A percentile compares a stretch with the other conserved stretches of the same genome.
Conservation (phyloP, 1,284 basidiomycete genomes). For the Microbotryum silenes-acaulis region DNA sequence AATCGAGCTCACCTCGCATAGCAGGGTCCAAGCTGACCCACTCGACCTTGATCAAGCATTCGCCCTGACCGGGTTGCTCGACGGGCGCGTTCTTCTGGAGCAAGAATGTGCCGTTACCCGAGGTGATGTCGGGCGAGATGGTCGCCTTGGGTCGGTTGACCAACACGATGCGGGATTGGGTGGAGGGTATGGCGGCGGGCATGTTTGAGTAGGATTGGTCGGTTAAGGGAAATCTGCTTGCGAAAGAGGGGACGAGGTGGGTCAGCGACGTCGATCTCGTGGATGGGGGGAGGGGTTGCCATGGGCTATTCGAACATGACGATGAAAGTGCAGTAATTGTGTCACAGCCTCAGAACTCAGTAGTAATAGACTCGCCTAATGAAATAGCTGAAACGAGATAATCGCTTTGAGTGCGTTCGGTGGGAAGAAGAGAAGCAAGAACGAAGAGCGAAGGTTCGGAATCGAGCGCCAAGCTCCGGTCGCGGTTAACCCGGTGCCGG, state of each 20-base stretch:
- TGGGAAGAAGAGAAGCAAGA: too few relatives aligned
- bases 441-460: too few relatives aligned
- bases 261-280: not conserved
- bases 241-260: not conserved
- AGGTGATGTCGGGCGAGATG: constrained; percentile 33
- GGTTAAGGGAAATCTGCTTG: not conserved
- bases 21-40: constrained; percentile 39
- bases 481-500: too few relatives aligned
- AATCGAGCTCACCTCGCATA: constrained; percentile 17
- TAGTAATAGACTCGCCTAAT: not conserved
- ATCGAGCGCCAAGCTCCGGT: too few relatives aligned
- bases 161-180: constrained; percentile 34
- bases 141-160: constrained; percentile 37
- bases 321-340: too few relatives aligned
- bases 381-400: too few relatives aligned
- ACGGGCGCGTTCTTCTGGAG: constrained; percentile 28
- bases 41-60: constrained; percentile 38
- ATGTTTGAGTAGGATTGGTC: not conserved
- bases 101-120: constrained; percentile 34
- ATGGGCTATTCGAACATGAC: too few relatives aligned
- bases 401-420: too few relatives aligned
- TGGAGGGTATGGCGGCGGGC: constrained; percentile 13
- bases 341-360: not conserved
- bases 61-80: constrained; percentile 30
- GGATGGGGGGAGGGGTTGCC: not conserved